Evolutionary conservation across 176 grass and related monocot species (phyloP).

Genomic region (Phyllostachys edulis): DNA sequence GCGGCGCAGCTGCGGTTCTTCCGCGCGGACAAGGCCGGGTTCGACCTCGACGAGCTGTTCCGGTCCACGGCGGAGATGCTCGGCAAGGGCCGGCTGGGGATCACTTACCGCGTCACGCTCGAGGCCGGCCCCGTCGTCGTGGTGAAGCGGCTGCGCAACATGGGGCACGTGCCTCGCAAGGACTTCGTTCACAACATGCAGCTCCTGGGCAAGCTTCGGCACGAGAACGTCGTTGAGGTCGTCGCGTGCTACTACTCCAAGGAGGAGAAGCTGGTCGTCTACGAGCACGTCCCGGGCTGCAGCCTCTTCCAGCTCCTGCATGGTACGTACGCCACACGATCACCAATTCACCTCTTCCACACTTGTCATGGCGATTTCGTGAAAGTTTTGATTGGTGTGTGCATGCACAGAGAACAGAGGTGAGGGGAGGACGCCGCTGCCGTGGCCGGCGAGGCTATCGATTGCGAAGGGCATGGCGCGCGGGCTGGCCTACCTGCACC

Average conservation of each 20-base stretch:
- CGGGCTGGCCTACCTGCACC: slow-evolving; percentile 76
- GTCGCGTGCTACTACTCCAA: slow-evolving; percentile 70
- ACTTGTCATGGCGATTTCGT: background rate
- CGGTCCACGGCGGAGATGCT: slow-evolving; percentile 74
- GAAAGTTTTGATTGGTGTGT: background rate
- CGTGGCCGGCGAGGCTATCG: slow-evolving; percentile 67
- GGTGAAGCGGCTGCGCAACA: slow-evolving; percentile 87
- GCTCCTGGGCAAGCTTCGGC: slow-evolving; percentile 73
- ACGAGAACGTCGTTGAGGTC: slow-evolving; percentile 80
- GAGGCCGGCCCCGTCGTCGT: slow-evolving; percentile 37
- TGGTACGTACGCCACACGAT: slow-evolving; percentile 29
- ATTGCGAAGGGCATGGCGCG: slow-evolving; percentile 66
- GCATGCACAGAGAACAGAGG: slow-evolving; percentile 60
- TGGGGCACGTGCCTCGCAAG: slow-evolving; percentile 53
- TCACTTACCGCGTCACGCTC: slow-evolving; percentile 71
- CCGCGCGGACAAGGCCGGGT: slow-evolving; percentile 41
- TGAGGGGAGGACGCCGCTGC: slow-evolving; percentile 65
- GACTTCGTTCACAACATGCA: slow-evolving; percentile 80
- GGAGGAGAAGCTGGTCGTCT: slow-evolving; percentile 84
- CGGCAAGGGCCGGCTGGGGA: slow-evolving; percentile 74
- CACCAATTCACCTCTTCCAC: no score
- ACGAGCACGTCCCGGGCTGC: slow-evolving; percentile 61
- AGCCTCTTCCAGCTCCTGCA: slow-evolving; percentile 90
- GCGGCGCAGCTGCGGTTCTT: slow-evolving; percentile 58
- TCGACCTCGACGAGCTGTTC: slow-evolving; percentile 66